A percentile compares a stretch with the other conserved stretches of the same genome.
Evolutionary conservation across 331 rosid genomes (phyloP).

Genomic region (Rhamnella rubrinervis): DNA sequence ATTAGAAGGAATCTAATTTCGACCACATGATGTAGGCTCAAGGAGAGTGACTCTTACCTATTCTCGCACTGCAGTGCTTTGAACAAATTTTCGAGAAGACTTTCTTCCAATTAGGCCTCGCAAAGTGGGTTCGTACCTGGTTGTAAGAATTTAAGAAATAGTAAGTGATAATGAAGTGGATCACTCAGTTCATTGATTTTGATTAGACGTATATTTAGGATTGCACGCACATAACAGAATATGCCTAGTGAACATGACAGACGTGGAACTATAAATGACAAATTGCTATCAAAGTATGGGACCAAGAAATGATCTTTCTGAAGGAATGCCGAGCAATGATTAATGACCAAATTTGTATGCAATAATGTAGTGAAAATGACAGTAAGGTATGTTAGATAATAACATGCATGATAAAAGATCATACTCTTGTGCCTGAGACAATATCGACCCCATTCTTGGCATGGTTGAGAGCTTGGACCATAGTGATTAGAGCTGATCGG

Average conservation of each 20-base stretch:
- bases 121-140: conserved; percentile 97
- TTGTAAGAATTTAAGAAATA: conserved; percentile 20
- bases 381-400: not conserved
- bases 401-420: conserved; percentile 11
- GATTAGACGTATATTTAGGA: not conserved
- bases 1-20: not conserved
- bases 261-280: too few species aligned
- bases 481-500: conserved; percentile 95
- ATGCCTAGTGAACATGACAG: not conserved
- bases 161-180: not conserved
- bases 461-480: conserved; percentile 99
- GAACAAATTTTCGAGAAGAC: conserved; percentile 86
- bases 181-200: not conserved
- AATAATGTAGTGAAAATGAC: not conserved
- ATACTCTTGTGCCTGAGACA: conserved; percentile 94
- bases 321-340: not conserved
- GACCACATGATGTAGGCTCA: not conserved
- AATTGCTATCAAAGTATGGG: not conserved
- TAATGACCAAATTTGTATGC: not conserved
- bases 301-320: conserved; percentile 3
- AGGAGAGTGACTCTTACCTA: conserved; percentile 55
- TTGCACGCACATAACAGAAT: not conserved
- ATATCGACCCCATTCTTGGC: conserved; percentile 98
- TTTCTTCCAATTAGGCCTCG: conserved; percentile 99
- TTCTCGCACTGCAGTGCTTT: conserved; percentile 84